Conservation (phyloP, 768 basidiomycete genomes). For the Leucosporidium creatinivorum region DNA sequence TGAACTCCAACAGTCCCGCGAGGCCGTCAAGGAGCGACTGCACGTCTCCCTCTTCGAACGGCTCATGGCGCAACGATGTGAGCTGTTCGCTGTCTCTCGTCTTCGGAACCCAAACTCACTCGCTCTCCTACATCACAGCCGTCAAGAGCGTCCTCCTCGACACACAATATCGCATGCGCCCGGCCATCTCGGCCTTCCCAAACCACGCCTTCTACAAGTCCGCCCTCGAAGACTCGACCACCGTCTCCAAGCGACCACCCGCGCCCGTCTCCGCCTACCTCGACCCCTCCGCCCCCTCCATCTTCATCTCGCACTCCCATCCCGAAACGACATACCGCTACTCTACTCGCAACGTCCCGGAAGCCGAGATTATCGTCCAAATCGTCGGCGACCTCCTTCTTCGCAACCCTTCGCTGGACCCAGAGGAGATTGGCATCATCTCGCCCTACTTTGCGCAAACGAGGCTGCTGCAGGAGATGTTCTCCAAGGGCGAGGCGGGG, state of each 20-base stretch:
- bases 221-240: slow-evolving; percentile 51
- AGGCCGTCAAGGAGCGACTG: slow-evolving; percentile 66
- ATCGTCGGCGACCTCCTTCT: slow-evolving; percentile 74
- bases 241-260: slow-evolving; percentile 8
- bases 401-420: slow-evolving; percentile 59
- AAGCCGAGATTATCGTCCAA: slow-evolving; percentile 68
- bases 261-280: slow-evolving; percentile 21
- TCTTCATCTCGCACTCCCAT: slow-evolving; percentile 73
- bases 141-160: slow-evolving; percentile 89
- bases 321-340: slow-evolving; percentile 60
- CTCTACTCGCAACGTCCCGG: slow-evolving; percentile 68
- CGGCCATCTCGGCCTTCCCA: slow-evolving; percentile 78
- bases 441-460: slow-evolving; percentile 88
- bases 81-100: neutral
- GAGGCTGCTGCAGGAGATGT: slow-evolving; percentile 51
- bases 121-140: slow-evolving; percentile 44
- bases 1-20: slow-evolving; percentile 48
- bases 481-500: slow-evolving; percentile 11
- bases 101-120: slow-evolving; percentile 4
- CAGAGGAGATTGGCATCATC: slow-evolving; percentile 80
- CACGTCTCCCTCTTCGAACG: slow-evolving; percentile 81
- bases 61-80: slow-evolving; percentile 72
- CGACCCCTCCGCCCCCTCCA: slow-evolving; percentile 31
- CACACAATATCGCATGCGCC: slow-evolving; percentile 95
- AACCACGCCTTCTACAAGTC: slow-evolving; percentile 71